A percentile compares a stretch with the other conserved stretches of the same genome.
phyloP scores from a whole-genome alignment of 805 yeast genomes.

The Wickerhamiella kurtzmanii region DNA sequence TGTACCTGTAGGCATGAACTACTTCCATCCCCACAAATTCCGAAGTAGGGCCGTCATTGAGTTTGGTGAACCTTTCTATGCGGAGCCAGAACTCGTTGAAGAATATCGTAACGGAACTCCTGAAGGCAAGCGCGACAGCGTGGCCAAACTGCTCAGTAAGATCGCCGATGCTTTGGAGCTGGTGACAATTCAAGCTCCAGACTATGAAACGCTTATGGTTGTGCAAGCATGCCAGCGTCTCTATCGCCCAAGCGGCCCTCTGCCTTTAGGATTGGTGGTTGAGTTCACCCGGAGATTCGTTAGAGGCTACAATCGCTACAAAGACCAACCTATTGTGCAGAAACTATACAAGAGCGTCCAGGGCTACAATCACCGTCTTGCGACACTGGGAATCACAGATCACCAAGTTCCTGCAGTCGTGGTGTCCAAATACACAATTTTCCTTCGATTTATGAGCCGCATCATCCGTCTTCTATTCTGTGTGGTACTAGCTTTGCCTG shows the following conservation, averaged over 20 bases:
- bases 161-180: constrained; percentile 63
- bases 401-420: constrained; percentile 55
- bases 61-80: constrained; percentile 76
- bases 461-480: constrained; percentile 35
- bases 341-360: constrained; percentile 49
- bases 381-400: constrained; percentile 50
- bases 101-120: constrained; percentile 49
- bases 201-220: constrained; percentile 77
- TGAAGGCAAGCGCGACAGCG: constrained; percentile 53
- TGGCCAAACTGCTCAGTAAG: constrained; percentile 53
- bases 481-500: constrained; percentile 57
- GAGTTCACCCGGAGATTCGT: constrained; percentile 85
- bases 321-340: constrained; percentile 54
- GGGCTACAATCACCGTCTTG: constrained; percentile 53
- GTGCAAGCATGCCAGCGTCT: constrained; percentile 86
- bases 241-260: constrained; percentile 53
- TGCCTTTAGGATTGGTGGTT: constrained; percentile 72
- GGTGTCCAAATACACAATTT: constrained; percentile 36
- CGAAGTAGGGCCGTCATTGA: constrained; percentile 91
- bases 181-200: constrained; percentile 80
- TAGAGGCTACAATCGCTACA: constrained; percentile 62
- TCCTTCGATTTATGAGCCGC: constrained; percentile 38
- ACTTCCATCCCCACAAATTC: constrained; percentile 90
- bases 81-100: constrained; percentile 45
- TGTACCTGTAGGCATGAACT: constrained; percentile 96